A percentile compares a stretch with the other conserved stretches of the same genome.
Conservation (phyloP, 192 early-diverging fungal genomes). For the Allomyces macrogynus region DNA sequence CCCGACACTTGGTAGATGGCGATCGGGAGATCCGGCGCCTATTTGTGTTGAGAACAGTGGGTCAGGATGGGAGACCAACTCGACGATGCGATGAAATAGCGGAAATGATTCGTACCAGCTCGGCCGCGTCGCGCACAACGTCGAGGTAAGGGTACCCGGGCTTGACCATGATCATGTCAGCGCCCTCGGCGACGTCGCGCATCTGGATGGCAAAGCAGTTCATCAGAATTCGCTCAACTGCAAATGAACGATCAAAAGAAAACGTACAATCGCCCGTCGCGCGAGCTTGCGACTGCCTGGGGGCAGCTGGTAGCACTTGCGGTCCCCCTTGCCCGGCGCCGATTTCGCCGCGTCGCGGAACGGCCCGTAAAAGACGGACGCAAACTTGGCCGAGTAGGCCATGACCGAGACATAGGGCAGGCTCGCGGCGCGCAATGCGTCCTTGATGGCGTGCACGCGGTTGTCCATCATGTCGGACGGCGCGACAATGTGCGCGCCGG, state of each 20-base stretch:
- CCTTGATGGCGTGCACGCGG: conserved; percentile 80
- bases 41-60: conserved; percentile 3
- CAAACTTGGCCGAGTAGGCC: conserved; percentile 95
- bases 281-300: conserved; percentile 72
- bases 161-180: conserved; percentile 96
- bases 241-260: conserved; percentile 1
- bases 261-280: conserved; percentile 48
- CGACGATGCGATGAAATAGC: not conserved
- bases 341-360: conserved; percentile 93
- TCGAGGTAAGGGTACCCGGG: conserved; percentile 89
- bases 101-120: conserved; percentile 14
- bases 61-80: not conserved
- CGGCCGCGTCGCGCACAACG: conserved; percentile 68
- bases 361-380: conserved; percentile 85
- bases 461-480: conserved; percentile 99
- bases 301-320: conserved; percentile 88
- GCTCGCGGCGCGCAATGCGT: conserved; percentile 30
- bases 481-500: conserved; percentile 76
- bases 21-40: conserved; percentile 57
- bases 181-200: conserved; percentile 80
- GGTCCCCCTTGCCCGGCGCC: conserved; percentile 75
- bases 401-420: conserved; percentile 52
- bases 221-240: not conserved
- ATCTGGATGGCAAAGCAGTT: conserved; percentile 3
- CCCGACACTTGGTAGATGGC: conserved; percentile 93